Base-by-base conservation (phyloP, 306 rosid genomes). In the Vigna nakashimae region DNA sequence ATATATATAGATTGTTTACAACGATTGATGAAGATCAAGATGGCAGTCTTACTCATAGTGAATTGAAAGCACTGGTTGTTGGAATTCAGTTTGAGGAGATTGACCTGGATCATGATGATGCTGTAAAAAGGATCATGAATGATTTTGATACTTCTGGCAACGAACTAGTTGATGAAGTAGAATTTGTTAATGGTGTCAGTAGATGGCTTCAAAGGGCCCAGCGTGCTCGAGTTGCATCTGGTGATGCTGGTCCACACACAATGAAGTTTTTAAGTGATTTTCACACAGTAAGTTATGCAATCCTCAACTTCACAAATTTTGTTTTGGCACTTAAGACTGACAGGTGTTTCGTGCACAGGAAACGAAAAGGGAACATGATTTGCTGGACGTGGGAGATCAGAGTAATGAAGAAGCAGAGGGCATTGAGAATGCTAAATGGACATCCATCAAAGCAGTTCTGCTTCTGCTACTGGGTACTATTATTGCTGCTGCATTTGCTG, bases 401-500 rank as follows among this genome's bases (percentile, higher is more conserved):
- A 74, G 84, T 56, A 88, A 86, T 0, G 96, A 87, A 79, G 87
- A 1, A 3, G 67, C 3, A 8, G 93, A 88, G 81, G 94, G 68
- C 34, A 72, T 14, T 46, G 79, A 55, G 63, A 80, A 67, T 82
- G 59, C 84, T 24, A 83, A 67, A 75, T 69, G 85, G 91, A 80
- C 40, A 14, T n/a, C 81, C 40, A 14, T 84, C 69, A 92, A 88
- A 86, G 97, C 99, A 65, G 84, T 74, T 45, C 82, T 89, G 17
- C 69, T 87, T 60, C 85, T 95, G 71, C 9, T 92, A 60, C 57
- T 92, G 1, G 99, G 99, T 78, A 26, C 98, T 57, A 74, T 84
- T 72, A 88, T 95, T 68, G 99, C 99, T 0, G 99, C 91, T 53
- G 90, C 79, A 18, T 83, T 82, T 57, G 99, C 99, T 24, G 98